Evolutionary conservation across 345 rosid species (phyloP).

Genomic region (Capsella bursapastoris): DNA sequence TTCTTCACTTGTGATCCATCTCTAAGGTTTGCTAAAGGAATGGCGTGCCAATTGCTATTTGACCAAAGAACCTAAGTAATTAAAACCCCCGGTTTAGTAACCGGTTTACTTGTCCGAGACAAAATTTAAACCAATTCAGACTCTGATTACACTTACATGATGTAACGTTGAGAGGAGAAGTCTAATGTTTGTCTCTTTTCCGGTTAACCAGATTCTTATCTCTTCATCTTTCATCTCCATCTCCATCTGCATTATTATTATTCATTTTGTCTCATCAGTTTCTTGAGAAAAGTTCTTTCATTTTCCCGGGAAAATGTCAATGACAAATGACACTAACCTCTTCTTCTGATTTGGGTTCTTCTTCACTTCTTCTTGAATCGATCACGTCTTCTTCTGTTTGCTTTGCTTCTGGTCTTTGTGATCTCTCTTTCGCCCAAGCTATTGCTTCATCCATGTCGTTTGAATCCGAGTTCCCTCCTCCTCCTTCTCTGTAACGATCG

Average conservation of each 20-base stretch:
- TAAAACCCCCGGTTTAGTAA: background rate
- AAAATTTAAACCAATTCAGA: background rate
- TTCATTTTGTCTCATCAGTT: slow-evolving; percentile 4
- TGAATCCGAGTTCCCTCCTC: slow-evolving; percentile 46
- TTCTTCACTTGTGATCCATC: slow-evolving; percentile 83
- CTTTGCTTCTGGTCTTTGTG: slow-evolving; percentile 42
- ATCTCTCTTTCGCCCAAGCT: slow-evolving; percentile 51
- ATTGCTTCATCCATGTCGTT: slow-evolving; percentile 48
- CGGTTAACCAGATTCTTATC: slow-evolving; percentile 69
- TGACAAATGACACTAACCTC: slow-evolving; percentile 33
- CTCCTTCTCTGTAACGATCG: slow-evolving; percentile 69
- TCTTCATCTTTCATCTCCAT: slow-evolving; percentile 68
- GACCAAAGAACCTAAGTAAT: slow-evolving; percentile 73
- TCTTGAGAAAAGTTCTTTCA: background rate
- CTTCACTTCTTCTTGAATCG: slow-evolving; percentile 36
- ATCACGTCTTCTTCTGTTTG: slow-evolving; percentile 50
- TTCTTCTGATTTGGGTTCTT: slow-evolving; percentile 52
- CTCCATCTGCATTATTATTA: slow-evolving; percentile 53
- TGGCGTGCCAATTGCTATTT: slow-evolving; percentile 69
- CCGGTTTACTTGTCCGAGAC: slow-evolving; percentile 5
- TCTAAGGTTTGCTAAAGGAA: slow-evolving; percentile 59
- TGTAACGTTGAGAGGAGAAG: slow-evolving; percentile 80
- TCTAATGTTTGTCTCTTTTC: slow-evolving; percentile 75
- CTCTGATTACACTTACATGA: slow-evolving; percentile 50
- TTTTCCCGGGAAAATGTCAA: background rate